Evolutionary conservation across 108 stramenopile species (phyloP).

Genomic region (Seminavis robusta): DNA sequence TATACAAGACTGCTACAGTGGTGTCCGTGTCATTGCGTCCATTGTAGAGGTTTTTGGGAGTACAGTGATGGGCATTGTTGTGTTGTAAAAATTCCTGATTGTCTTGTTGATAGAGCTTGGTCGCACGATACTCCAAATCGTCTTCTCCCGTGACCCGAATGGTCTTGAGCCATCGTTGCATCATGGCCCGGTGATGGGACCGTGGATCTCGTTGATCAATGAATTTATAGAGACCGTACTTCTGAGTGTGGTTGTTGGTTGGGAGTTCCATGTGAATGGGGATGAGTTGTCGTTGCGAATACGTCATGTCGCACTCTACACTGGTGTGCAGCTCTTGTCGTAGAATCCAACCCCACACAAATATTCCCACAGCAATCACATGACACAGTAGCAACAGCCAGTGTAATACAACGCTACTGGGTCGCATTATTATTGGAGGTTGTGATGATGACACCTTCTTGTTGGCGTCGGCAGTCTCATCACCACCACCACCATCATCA

Average conservation of each 20-base stretch:
- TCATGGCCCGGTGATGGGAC: too few species aligned
- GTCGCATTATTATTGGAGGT: too few species aligned
- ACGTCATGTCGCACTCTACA: slow-evolving; percentile 78
- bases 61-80: background rate
- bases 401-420: too few species aligned
- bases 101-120: too few species aligned
- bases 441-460: too few species aligned
- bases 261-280: slow-evolving; percentile 6
- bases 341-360: slow-evolving; percentile 20
- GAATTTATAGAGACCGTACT: slow-evolving; percentile 70
- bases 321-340: slow-evolving; percentile 45
- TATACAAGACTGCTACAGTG: slow-evolving; percentile 52
- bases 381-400: slow-evolving; percentile 6
- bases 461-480: too few species aligned
- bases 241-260: background rate
- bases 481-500: too few species aligned
- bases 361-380: slow-evolving; percentile 4
- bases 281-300: slow-evolving; percentile 27
- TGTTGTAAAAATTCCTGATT: background rate
- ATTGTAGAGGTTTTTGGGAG: background rate
- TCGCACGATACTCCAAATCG: too few species aligned
- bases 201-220: slow-evolving; percentile 73
- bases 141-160: too few species aligned
- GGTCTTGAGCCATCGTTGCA: too few species aligned
- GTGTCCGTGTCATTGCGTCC: slow-evolving; percentile 6